phyloP scores from a whole-genome alignment of 305 asterid species.

The Euphrasia arctica region DNA sequence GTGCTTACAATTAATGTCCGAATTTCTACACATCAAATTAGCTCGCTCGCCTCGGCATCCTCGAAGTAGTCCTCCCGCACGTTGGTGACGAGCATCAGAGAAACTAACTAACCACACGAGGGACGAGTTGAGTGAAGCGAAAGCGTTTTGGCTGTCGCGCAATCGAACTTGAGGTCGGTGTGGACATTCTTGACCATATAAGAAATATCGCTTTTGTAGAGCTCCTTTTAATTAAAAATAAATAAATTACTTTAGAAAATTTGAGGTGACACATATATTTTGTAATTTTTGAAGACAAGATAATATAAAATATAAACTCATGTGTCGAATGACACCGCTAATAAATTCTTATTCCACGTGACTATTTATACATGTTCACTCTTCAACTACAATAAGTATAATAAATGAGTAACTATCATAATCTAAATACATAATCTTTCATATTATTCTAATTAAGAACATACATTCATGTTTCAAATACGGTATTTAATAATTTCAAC shows the following conservation, averaged over 20 bases:
- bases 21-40: not conserved
- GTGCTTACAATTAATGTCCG: not conserved
- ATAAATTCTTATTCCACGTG: no score
- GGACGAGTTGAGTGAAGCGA: slow-evolving; percentile 32
- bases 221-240: slow-evolving; percentile 7
- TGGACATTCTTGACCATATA: slow-evolving; percentile 31
- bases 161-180: slow-evolving; percentile 15
- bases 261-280: not conserved
- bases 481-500: no score
- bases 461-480: no score
- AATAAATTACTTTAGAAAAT: not conserved
- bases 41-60: slow-evolving; percentile 4
- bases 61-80: slow-evolving; percentile 33
- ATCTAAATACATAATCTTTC: no score
- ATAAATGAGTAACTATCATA: no score
- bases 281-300: no score
- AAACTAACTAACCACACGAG: slow-evolving; percentile 31
- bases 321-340: no score
- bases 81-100: slow-evolving; percentile 32
- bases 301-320: no score
- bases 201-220: slow-evolving; percentile 27
- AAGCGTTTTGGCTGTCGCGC: slow-evolving; percentile 35
- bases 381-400: no score
- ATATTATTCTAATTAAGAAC: no score
- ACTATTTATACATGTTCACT: no score